Evolutionary conservation across 106 monocot genomes (phyloP), one percentile per base, ranked within the genome.

Genomic region (Acorus gramineus): DNA sequence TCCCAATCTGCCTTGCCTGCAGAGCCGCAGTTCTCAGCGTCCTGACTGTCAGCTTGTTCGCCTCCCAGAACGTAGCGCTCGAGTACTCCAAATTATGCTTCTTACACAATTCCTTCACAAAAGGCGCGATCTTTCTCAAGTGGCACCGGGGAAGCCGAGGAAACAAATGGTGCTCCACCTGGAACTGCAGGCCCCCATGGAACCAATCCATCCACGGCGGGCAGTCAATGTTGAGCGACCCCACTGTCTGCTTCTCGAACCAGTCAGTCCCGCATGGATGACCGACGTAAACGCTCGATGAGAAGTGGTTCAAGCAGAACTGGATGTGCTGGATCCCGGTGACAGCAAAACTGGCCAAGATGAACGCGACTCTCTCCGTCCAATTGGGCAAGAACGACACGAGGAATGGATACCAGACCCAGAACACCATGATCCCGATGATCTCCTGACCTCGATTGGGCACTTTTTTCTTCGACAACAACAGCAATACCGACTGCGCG

Each of bases 111-210:
- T 68, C 67, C 67, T 50, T 68, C 56, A 68, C 67, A 3, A 68
- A 14, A 1, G 67, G 67, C 11, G 67, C 43, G 3, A 68, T 12
- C 67, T 48, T 68, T 57, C 67, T 68, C 11, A 68, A 47, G 3
- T 68, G 56, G 67, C 67, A 57, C 46, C 67, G 8, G 8, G 67
- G 67, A 3, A 68, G 57, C 12, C 56, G 55, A 5, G 67, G 67
- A 46, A 68, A 68, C 4, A 68, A 50, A 48, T 68, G 67, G 47
- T 68, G 67, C 67, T 68, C 67, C 56, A 57, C 70, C 60, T 42
- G 70, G 60, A 7, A 69, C 69, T 69, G 69, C n/a, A 69, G 59
- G 7, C 69, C 69, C 1, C 69, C 69, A 10, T 69, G 69, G 50
- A 69, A 69, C 69, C 69, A 69, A 43, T 69, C 69, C 69, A 69